These are phyloP conservation scores for Metschnikowia orientalis DNA, from an alignment of 805 yeast genomes.

Conservation along the genomic window DNA sequence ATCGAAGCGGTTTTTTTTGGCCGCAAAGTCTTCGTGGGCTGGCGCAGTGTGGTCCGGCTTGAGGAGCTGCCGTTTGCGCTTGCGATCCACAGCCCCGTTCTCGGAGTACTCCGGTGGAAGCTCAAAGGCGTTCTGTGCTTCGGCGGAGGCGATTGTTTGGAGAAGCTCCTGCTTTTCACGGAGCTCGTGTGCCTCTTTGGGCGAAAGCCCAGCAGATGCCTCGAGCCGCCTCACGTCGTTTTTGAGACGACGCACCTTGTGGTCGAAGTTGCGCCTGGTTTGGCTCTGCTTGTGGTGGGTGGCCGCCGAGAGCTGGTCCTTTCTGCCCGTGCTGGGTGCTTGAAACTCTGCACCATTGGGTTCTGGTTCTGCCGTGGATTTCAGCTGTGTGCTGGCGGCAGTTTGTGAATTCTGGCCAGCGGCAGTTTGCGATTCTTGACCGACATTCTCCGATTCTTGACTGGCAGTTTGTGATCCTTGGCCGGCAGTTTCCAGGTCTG, in stretches of 20 bases:
- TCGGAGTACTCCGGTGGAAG: conserved; percentile 56
- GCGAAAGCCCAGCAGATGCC: conserved; percentile 8
- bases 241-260: conserved; percentile 3
- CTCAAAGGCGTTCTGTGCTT: conserved; percentile 2
- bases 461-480: too few relatives aligned
- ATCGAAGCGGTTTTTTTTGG: conserved; percentile 19
- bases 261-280: conserved; percentile 7
- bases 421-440: too few relatives aligned
- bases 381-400: too few relatives aligned
- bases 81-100: conserved; percentile 49
- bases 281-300: too few relatives aligned
- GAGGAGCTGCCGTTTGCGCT: conserved; percentile 50
- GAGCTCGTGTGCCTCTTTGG: conserved; percentile 12
- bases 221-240: conserved; percentile 4
- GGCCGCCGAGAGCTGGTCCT: not conserved
- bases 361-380: too few relatives aligned
- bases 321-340: not conserved
- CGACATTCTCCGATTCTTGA: too few relatives aligned
- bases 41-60: conserved; percentile 24
- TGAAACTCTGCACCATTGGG: too few relatives aligned
- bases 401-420: too few relatives aligned
- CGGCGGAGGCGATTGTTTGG: conserved; percentile 2
- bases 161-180: conserved; percentile 12
- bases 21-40: conserved; percentile 17
- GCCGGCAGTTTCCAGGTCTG: too few relatives aligned